Base-by-base conservation (phyloP, 2,329 filamentous ascomycete species). In the Ascochyta koolunga region DNA sequence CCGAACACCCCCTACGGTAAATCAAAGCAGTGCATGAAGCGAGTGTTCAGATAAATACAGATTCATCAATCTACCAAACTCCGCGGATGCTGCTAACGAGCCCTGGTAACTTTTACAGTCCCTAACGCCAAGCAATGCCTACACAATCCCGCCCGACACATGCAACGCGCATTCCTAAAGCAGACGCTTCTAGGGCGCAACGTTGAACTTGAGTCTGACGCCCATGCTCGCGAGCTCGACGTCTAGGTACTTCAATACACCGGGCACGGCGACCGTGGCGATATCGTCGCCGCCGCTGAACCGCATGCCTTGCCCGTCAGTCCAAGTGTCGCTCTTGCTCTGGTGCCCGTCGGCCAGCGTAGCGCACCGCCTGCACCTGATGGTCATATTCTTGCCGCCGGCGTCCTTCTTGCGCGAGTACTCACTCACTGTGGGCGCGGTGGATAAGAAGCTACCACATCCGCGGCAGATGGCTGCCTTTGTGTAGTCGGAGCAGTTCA, bases 161-260 rank as follows among this genome's bases (percentile, higher is more conserved):
- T n/a, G n/a, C n/a, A n/a, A n/a, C n/a, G n/a, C n/a, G n/a, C n/a
- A n/a, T n/a, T n/a, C 36, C 18, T 11, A 21, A n/a, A 16, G 10
- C 21, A 15, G 6, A n/a, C 15, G 13, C 21, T 5, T n/a, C 19
- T 50, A 81, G 35, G 79, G 80, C 39, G 81, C 79, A 38, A 98
- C 89, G 74, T 89, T 88, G 73, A 96, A 98, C 81, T 91, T 96
- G 78, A 99, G 85, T 78, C 92, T 89, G 48, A 99, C 88, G 47
- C 95, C 95, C 95, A 99, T 99, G 50, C 92, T 92, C 31, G 93
- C 91, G 66, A 99, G 79, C 77, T 99, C 95, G 18, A 96, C 93
- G 77, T 99, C 95, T 62, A 99, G 78, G 79, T 89, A 98, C 77
- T 90, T 91, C 74, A 99, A 79, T 49, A 96, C 95, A 60, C 93